A percentile compares a stretch with the other conserved stretches of the same genome.
phyloP scores from a whole-genome alignment of 169 alveolate species.

The Cystoisospora suis region DNA sequence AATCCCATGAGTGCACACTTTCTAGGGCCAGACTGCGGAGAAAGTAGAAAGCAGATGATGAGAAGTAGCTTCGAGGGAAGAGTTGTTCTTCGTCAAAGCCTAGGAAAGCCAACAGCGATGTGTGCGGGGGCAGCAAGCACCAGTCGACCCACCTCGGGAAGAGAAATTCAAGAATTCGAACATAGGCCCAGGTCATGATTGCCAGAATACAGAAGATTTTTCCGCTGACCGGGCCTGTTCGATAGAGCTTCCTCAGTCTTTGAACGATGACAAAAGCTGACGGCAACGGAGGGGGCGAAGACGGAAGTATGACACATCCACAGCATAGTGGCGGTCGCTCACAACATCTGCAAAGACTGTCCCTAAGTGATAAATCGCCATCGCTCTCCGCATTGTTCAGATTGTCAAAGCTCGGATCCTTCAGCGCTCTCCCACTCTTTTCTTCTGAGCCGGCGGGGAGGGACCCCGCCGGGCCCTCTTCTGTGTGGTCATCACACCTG shows the following conservation, averaged over 20 bases:
- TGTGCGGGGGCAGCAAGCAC: too few species aligned
- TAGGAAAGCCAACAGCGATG: too few species aligned
- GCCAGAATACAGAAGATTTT: conserved; percentile 34
- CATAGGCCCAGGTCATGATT: conserved; percentile 32
- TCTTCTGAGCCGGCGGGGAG: background rate
- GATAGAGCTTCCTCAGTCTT: conserved; percentile 10
- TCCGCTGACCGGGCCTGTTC: conserved; percentile 38
- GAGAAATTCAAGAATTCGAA: conserved; percentile 42
- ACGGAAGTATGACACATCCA: conserved; percentile 35
- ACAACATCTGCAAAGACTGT: background rate
- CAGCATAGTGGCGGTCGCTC: conserved; percentile 28
- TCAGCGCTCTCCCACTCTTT: too few species aligned
- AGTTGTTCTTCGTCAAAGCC: too few species aligned
- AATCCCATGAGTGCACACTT: too few species aligned
- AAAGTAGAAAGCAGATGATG: too few species aligned
- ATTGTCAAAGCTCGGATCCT: too few species aligned
- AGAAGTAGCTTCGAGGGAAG: too few species aligned
- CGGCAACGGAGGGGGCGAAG: conserved; percentile 48
- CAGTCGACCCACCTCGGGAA: conserved; percentile 35
- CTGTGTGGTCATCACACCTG: background rate
- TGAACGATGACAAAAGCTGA: conserved; percentile 11
- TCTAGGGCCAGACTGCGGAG: too few species aligned
- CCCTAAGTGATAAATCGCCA: too few species aligned
- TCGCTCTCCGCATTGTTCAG: too few species aligned
- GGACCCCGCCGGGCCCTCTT: background rate